Conservation (phyloP, 78 protist species). For the Cavenderia fasciculata region DNA sequence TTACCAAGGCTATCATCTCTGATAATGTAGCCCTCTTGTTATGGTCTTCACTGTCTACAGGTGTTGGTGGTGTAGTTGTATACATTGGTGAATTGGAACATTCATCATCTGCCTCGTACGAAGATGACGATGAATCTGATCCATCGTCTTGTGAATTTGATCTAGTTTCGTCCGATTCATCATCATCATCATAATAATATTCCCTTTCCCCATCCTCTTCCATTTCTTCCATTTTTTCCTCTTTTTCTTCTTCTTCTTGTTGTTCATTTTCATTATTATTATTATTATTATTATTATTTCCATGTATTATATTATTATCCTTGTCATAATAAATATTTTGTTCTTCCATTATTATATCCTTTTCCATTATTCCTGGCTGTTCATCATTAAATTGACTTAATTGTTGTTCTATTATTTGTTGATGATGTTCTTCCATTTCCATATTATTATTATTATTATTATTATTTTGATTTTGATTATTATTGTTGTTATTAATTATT, state of each 20-base stretch:
- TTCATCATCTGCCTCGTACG: slow-evolving; percentile 30
- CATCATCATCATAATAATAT: background rate
- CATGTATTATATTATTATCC: background rate
- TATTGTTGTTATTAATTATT: too few relatives aligned
- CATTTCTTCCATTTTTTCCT: background rate
- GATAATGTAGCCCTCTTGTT: slow-evolving; percentile 1
- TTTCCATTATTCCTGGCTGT: background rate
- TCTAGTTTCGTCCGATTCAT: background rate
- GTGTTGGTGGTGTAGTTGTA: slow-evolving; percentile 32
- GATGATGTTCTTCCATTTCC: background rate
- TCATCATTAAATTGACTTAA: background rate
- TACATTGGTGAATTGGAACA: background rate
- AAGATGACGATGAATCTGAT: too few relatives aligned
- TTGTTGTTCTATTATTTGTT: background rate
- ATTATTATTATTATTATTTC: background rate
- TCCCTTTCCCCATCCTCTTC: background rate
- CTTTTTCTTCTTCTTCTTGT: background rate
- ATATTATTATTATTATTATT: too few relatives aligned
- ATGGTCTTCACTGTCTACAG: background rate
- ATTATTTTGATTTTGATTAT: too few relatives aligned
- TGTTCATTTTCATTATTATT: background rate
- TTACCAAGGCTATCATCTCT: slow-evolving; percentile 28
- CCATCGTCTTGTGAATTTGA: too few relatives aligned
- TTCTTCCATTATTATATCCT: background rate
- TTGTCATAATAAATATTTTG: background rate